Conservation (phyloP, 1,284 basidiomycete genomes). For the Sphagnurus paluster region DNA sequence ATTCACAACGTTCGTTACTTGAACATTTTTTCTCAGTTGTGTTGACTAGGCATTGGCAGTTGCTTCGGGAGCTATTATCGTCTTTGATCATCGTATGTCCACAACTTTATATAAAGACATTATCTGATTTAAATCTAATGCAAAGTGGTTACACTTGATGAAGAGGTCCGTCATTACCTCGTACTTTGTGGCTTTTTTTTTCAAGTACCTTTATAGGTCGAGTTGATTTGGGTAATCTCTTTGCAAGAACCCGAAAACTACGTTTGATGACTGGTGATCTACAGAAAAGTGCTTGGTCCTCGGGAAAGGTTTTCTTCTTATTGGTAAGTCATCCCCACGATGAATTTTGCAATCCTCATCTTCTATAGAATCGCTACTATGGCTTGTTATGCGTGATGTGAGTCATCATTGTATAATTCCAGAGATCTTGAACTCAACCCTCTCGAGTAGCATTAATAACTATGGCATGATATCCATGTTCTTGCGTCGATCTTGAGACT, state of each 20-base stretch:
- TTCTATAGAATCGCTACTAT: constrained; percentile 56
- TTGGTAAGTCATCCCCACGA: constrained; percentile 36
- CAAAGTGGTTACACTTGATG: constrained; percentile 50
- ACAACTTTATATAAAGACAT: background rate
- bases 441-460: constrained; percentile 43
- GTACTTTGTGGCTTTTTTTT: background rate
- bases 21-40: background rate
- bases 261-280: constrained; percentile 8
- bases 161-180: constrained; percentile 41
- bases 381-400: constrained; percentile 49
- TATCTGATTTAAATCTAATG: background rate
- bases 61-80: constrained; percentile 47
- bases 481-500: constrained; percentile 4
- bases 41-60: constrained; percentile 30
- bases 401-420: constrained; percentile 24
- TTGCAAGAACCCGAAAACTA: background rate
- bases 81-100: constrained; percentile 52
- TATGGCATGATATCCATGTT: constrained; percentile 37
- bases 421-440: background rate
- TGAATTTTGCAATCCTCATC: constrained; percentile 6
- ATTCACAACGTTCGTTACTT: constrained; percentile 34
- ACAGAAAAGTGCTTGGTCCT: constrained; percentile 47
- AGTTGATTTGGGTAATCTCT: constrained; percentile 51
- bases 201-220: constrained; percentile 33
- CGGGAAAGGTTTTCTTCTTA: constrained; percentile 51